phyloP scores from a whole-genome alignment of 192 early-diverging fungal genomes.

The Mortierella antarctica region DNA sequence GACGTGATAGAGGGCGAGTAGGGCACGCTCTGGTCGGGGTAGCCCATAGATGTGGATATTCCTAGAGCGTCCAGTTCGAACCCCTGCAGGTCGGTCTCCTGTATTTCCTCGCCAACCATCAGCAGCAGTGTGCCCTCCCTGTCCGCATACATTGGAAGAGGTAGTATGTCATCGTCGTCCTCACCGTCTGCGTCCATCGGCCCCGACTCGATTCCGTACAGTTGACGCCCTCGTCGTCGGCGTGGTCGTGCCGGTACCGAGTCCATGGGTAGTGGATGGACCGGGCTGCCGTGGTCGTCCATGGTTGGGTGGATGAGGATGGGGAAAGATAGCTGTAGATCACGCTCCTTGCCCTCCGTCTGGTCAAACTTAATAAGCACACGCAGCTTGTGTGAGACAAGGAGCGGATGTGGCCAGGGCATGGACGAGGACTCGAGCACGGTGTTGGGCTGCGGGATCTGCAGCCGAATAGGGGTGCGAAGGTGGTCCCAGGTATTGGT shows the following conservation, averaged over 20 bases:
- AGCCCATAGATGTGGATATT: slow-evolving; percentile 2
- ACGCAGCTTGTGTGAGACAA: slow-evolving; percentile 28
- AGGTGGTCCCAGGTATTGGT: slow-evolving; percentile 22
- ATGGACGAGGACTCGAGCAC: slow-evolving; percentile 6
- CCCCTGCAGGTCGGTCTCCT: slow-evolving; percentile 13
- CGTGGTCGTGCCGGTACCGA: neutral
- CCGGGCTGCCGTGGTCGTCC: slow-evolving; percentile 6
- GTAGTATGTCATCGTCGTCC: slow-evolving; percentile 8
- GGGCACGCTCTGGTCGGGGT: neutral
- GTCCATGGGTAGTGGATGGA: slow-evolving; percentile 3
- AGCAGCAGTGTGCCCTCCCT: slow-evolving; percentile 21
- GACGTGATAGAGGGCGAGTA: slow-evolving; percentile 3
- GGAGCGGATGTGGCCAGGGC: slow-evolving; percentile 5
- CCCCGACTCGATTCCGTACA: slow-evolving; percentile 5
- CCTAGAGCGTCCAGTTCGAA: slow-evolving; percentile 8
- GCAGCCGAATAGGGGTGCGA: slow-evolving; percentile 9
- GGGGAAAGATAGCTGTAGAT: slow-evolving; percentile 42
- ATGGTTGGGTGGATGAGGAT: slow-evolving; percentile 25
- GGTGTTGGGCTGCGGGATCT: slow-evolving; percentile 31
- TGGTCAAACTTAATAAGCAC: slow-evolving; percentile 31
- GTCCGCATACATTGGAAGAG: slow-evolving; percentile 36
- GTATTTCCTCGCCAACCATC: slow-evolving; percentile 37
- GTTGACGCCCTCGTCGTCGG: neutral
- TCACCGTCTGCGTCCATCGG: slow-evolving; percentile 3
- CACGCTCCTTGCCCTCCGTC: slow-evolving; percentile 9